A percentile compares a stretch with the other conserved stretches of the same genome.
These are phyloP conservation scores for Metschnikowia matae DNA, from an alignment of 805 yeast genomes.

Conservation along the genomic window DNA sequence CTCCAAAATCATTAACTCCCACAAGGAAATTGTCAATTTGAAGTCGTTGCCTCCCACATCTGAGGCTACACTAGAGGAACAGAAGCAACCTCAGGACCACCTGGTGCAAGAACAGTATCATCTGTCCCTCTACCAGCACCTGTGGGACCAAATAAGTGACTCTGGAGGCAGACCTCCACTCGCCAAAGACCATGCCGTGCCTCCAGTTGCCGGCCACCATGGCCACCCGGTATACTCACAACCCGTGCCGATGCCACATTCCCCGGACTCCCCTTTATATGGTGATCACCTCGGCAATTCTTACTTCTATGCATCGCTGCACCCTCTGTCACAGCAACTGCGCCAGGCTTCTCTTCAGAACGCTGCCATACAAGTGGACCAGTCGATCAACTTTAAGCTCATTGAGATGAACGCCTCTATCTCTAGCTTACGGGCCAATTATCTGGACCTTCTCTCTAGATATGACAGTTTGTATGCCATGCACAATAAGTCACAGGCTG, in stretches of 20 bases:
- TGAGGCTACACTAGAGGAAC: conserved; percentile 9
- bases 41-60: conserved; percentile 30
- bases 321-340: conserved; percentile 16
- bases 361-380: conserved; percentile 11
- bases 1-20: conserved; percentile 34
- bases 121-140: conserved; percentile 17
- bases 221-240: conserved; percentile 11
- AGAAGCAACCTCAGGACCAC: conserved; percentile 1
- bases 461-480: conserved; percentile 49
- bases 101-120: conserved; percentile 17
- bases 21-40: conserved; percentile 36
- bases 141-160: conserved; percentile 16
- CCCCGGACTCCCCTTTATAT: conserved; percentile 12
- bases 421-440: conserved; percentile 38
- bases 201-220: conserved; percentile 8
- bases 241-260: conserved; percentile 11
- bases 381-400: conserved; percentile 22
- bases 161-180: conserved; percentile 1
- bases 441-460: conserved; percentile 39
- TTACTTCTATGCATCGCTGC: conserved; percentile 12
- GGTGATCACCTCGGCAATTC: conserved; percentile 11
- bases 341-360: conserved; percentile 18
- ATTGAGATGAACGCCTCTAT: conserved; percentile 38
- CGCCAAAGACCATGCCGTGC: conserved; percentile 1
- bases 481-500: conserved; percentile 46